A percentile compares a stretch with the other conserved stretches of the same genome.
Conservation (phyloP, 805 yeast genomes). For the Schwanniomyces polymorphus region DNA sequence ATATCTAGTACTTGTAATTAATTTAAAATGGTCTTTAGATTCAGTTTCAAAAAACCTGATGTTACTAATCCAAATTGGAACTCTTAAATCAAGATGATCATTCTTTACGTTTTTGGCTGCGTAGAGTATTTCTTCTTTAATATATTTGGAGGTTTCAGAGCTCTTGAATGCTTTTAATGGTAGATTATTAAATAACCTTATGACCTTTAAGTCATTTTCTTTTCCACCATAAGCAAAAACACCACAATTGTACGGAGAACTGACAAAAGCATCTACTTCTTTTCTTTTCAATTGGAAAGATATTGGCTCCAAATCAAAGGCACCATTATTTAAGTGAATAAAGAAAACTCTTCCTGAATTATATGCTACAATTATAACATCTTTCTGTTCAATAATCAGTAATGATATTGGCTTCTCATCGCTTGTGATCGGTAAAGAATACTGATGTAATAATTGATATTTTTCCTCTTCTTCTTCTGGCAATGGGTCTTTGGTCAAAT, state of each 20-base stretch:
- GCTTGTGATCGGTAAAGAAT: slow-evolving; percentile 17
- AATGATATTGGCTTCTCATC: slow-evolving; percentile 35
- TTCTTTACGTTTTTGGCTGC: slow-evolving; percentile 82
- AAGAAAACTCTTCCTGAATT: slow-evolving; percentile 45
- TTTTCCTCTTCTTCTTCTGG: slow-evolving; percentile 40
- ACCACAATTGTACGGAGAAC: slow-evolving; percentile 48
- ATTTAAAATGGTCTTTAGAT: slow-evolving; percentile 41
- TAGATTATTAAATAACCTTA: slow-evolving; percentile 31
- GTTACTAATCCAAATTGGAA: slow-evolving; percentile 75
- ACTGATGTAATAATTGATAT: slow-evolving; percentile 34
- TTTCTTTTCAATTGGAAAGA: slow-evolving; percentile 37
- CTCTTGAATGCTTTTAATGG: slow-evolving; percentile 16
- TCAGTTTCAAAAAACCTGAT: slow-evolving; percentile 45
- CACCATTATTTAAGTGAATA: slow-evolving; percentile 26
- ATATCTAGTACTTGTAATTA: slow-evolving; percentile 67
- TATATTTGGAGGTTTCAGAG: slow-evolving; percentile 13
- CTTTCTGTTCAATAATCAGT: slow-evolving; percentile 23
- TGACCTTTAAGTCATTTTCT: slow-evolving; percentile 66
- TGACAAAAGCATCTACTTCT: slow-evolving; percentile 48
- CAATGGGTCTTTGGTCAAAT: slow-evolving; percentile 17
- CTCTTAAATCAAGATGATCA: slow-evolving; percentile 73
- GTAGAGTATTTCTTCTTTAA: slow-evolving; percentile 45
- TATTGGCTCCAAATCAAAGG: slow-evolving; percentile 31
- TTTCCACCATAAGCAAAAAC: slow-evolving; percentile 84
- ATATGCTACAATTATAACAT: slow-evolving; percentile 44